Conservation (phyloP, 352 stramenopile genomes). For the Pythium apleroticum region DNA sequence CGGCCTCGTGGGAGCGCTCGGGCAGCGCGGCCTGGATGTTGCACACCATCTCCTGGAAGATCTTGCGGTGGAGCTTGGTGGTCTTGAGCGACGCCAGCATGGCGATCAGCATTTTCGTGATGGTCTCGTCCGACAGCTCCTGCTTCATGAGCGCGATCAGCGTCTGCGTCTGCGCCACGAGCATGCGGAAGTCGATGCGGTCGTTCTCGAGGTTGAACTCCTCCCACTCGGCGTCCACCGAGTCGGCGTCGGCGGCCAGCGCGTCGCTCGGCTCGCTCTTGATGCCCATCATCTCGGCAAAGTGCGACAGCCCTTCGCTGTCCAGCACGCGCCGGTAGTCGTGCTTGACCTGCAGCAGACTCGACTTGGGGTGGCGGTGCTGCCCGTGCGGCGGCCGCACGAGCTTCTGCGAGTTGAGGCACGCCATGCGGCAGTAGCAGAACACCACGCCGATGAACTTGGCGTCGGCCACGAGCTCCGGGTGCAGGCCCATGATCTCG, state of each 20-base stretch:
- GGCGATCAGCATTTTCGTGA: slow-evolving; percentile 82
- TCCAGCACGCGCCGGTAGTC: slow-evolving; percentile 81
- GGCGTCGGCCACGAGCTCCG: slow-evolving; percentile 70
- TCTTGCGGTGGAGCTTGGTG: slow-evolving; percentile 84
- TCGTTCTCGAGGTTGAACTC: slow-evolving; percentile 87
- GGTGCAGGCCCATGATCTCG: slow-evolving; percentile 76
- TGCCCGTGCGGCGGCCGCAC: slow-evolving; percentile 52
- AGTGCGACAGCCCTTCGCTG: slow-evolving; percentile 68
- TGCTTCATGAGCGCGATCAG: slow-evolving; percentile 64
- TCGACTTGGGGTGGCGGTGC: slow-evolving; percentile 62
- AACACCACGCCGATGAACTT: slow-evolving; percentile 80
- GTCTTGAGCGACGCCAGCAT: slow-evolving; percentile 86
- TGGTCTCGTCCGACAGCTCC: slow-evolving; percentile 68
- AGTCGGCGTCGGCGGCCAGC: slow-evolving; percentile 19
- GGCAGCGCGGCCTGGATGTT: slow-evolving; percentile 82
- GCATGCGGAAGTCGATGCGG: slow-evolving; percentile 83
- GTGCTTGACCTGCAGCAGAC: slow-evolving; percentile 80
- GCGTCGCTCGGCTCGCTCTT: slow-evolving; percentile 33
- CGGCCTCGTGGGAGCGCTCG: slow-evolving; percentile 55
- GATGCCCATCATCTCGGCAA: slow-evolving; percentile 76
- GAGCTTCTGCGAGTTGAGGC: slow-evolving; percentile 82
- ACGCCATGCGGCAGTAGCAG: slow-evolving; percentile 79
- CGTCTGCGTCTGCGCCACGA: slow-evolving; percentile 62
- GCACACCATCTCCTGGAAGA: slow-evolving; percentile 88
- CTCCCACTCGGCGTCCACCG: slow-evolving; percentile 80